Evolutionary conservation across 257 asterid species (phyloP).

Genomic region (Nemophila menziesii): DNA sequence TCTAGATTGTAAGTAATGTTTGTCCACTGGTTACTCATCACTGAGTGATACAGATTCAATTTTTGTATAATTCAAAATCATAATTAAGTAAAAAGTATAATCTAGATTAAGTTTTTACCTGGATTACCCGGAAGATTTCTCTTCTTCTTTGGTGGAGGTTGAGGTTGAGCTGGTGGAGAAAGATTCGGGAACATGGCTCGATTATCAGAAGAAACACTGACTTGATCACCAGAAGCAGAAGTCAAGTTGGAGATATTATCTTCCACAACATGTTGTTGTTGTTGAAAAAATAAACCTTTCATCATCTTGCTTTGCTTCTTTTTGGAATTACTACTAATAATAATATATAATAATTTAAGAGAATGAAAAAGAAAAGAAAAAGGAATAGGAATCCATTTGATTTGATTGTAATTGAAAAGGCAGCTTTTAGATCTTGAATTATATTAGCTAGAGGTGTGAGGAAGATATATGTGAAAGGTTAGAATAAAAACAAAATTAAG

Average conservation of each 20-base stretch:
- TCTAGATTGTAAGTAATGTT: no score
- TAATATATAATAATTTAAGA: background rate
- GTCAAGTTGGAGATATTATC: slow-evolving; percentile 2
- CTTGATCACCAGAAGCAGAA: background rate
- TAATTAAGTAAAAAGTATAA: background rate
- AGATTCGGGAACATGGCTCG: background rate
- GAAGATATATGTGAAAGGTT: background rate
- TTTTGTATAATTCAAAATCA: no score
- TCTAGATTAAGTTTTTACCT: slow-evolving; percentile 1
- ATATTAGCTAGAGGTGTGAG: background rate
- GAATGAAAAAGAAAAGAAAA: background rate
- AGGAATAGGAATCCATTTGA: no score
- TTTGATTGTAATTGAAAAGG: background rate
- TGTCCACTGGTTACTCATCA: no score
- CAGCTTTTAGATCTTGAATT: background rate
- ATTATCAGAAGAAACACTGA: slow-evolving; percentile 1
- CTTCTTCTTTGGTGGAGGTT: slow-evolving; percentile 14
- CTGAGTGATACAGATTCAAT: no score
- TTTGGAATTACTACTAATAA: no score
- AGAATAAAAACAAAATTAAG: background rate
- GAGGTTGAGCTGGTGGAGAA: background rate
- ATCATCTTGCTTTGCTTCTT: background rate
- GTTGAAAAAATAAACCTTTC: background rate
- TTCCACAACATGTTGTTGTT: background rate
- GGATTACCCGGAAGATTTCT: slow-evolving; percentile 19